These are phyloP conservation scores for Candida palmyrensis DNA, from an alignment of 805 yeast species.

Conservation along the genomic window DNA sequence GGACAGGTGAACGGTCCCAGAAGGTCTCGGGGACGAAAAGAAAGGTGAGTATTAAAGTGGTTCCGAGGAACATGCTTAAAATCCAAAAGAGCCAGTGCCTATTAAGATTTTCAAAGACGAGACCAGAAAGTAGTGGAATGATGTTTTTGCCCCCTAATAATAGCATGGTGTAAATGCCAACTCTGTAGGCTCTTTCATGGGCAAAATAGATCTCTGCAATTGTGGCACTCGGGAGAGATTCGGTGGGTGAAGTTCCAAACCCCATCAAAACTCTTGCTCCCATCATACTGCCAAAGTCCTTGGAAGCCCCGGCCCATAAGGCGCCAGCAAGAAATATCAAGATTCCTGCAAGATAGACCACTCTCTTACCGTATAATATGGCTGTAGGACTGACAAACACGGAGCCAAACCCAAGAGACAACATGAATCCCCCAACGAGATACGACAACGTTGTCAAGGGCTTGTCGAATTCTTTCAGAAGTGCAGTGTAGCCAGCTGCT, in stretches of 20 bases:
- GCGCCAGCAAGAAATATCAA: slow-evolving; percentile 46
- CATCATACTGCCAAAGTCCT: slow-evolving; percentile 44
- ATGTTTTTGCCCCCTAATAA: slow-evolving; percentile 59
- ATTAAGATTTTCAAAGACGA: slow-evolving; percentile 42
- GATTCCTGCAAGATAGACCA: slow-evolving; percentile 47
- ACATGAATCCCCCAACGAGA: slow-evolving; percentile 56
- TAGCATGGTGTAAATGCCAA: slow-evolving; percentile 53
- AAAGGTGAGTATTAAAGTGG: slow-evolving; percentile 38
- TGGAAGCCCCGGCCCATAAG: slow-evolving; percentile 49
- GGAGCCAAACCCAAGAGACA: slow-evolving; percentile 55
- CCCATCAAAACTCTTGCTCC: slow-evolving; percentile 57
- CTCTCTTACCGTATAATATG: slow-evolving; percentile 51
- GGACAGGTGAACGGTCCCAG: slow-evolving; percentile 53
- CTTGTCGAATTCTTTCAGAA: slow-evolving; percentile 39
- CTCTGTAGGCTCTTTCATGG: slow-evolving; percentile 57
- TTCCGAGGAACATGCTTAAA: slow-evolving; percentile 46
- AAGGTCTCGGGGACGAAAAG: slow-evolving; percentile 62
- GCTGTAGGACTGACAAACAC: slow-evolving; percentile 56
- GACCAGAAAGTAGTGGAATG: slow-evolving; percentile 51
- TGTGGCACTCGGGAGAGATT: slow-evolving; percentile 55
- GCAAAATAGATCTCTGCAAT: slow-evolving; percentile 58
- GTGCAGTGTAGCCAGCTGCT: slow-evolving; percentile 48
- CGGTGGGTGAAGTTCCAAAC: slow-evolving; percentile 58
- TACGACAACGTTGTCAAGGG: slow-evolving; percentile 41
- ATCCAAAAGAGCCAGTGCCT: slow-evolving; percentile 64